Base-by-base conservation (phyloP, 805 yeast genomes). In the Myxozyma mucilagina region DNA sequence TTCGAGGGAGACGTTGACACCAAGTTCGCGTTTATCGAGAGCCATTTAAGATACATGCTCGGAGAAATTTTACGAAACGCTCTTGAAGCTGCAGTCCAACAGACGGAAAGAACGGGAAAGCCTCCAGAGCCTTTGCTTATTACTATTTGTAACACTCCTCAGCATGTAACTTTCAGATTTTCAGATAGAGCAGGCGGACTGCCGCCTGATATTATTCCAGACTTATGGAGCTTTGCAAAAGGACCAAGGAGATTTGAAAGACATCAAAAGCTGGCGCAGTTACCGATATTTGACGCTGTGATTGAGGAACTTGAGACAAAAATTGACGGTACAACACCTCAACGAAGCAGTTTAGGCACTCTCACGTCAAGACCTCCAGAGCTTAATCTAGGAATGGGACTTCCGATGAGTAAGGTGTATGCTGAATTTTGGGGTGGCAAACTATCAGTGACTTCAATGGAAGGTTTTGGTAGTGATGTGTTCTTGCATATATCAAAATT, bases 341-440 rank as follows among this genome's bases (percentile, higher is more conserved):
- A 0, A 72, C 80, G 52, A 10, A 80, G 85, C 4, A 87, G 94
- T 1, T 76, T 92, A 60, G 79, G 81, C 54, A 80, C 83, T 34
- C 79, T 92, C 68, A 82, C 87, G 45, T 80, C 86, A 36, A 81
- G 97, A 64, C 88, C 94, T 1, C 85, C 88, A 32, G 82, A 87
- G 61, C 82, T 82, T 68, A 88, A 87, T 55, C 75, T 93, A 34
- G 97, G 97, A 0, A 80, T 93, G 61, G 97, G 97, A 0, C 77
- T 93, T 62, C 97, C 98, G 0, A 85, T 93, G 87, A 88, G 97
- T 69, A 86, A 89, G 67, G 59, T 61, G 2, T 93, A 93, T 71
- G 90, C 96, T 0, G 97, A 93, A 68, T 93, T 93, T 74, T 93
- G 98, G 98, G 94, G 92, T 68, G 98, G 98, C 6, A 89, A 87